These are phyloP conservation scores for Diddensiella santjacobensis DNA, from an alignment of 805 yeast species.

Conservation along the genomic window DNA sequence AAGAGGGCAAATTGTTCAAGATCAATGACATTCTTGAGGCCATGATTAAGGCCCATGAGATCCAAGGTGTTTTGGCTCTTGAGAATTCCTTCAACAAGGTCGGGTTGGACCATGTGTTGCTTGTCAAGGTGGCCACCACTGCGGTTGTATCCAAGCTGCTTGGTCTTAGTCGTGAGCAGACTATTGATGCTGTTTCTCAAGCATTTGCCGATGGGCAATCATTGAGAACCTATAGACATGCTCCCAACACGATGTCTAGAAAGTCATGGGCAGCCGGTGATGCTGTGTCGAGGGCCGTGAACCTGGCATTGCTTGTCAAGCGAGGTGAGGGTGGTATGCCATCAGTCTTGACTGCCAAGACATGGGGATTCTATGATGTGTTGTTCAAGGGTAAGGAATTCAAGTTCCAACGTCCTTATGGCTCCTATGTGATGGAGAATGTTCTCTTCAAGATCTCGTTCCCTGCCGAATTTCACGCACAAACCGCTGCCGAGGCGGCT, in stretches of 20 bases:
- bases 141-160: constrained; percentile 55
- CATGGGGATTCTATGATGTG: constrained; percentile 66
- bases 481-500: constrained; percentile 61
- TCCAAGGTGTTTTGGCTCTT: constrained; percentile 55
- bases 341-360: constrained; percentile 51
- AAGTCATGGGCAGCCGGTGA: constrained; percentile 70
- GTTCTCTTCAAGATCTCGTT: constrained; percentile 57
- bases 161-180: constrained; percentile 49
- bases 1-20: constrained; percentile 42
- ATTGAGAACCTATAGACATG: constrained; percentile 58
- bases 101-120: constrained; percentile 56
- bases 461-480: constrained; percentile 66
- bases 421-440: constrained; percentile 61
- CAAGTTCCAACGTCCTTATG: constrained; percentile 51
- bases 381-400: constrained; percentile 50
- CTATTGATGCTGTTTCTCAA: constrained; percentile 53
- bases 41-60: constrained; percentile 64
- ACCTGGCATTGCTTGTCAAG: constrained; percentile 49
- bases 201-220: constrained; percentile 61
- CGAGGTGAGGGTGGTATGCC: constrained; percentile 56
- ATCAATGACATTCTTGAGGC: constrained; percentile 49
- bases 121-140: constrained; percentile 58
- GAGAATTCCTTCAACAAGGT: constrained; percentile 59
- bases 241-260: constrained; percentile 60
- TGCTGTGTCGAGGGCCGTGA: constrained; percentile 56